phyloP scores from a whole-genome alignment of 192 early-diverging fungal genomes.

The Coemansia sp. region DNA sequence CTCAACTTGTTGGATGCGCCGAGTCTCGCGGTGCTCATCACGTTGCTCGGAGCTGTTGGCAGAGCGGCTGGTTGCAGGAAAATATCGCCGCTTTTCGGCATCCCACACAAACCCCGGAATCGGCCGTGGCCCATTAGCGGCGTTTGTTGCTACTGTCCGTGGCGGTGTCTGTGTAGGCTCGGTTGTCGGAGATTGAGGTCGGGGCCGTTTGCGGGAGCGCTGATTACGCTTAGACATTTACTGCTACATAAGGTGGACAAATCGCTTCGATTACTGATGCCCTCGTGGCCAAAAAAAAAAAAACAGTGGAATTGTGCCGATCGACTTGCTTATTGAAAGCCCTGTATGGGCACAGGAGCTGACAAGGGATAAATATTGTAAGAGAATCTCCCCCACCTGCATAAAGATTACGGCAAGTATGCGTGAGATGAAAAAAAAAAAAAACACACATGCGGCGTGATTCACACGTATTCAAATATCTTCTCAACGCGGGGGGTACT shows the following conservation, averaged over 20 bases:
- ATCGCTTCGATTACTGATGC: too few species aligned
- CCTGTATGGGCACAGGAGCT: too few species aligned
- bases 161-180: background rate
- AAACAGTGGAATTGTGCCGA: too few species aligned
- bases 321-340: too few species aligned
- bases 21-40: constrained; percentile 21
- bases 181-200: constrained; percentile 2
- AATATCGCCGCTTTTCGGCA: constrained; percentile 39
- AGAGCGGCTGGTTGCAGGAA: constrained; percentile 34
- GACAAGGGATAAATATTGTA: too few species aligned
- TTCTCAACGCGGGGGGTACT: background rate
- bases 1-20: constrained; percentile 9
- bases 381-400: too few species aligned
- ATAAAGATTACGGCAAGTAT: too few species aligned
- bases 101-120: constrained; percentile 53
- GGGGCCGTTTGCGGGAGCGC: constrained; percentile 15
- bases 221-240: background rate
- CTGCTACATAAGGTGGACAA: background rate
- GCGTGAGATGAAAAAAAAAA: too few species aligned
- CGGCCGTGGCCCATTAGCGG: constrained; percentile 2
- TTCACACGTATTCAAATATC: background rate
- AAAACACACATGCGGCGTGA: too few species aligned
- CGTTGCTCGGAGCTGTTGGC: constrained; percentile 24
- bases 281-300: background rate
- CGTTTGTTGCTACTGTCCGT: background rate